Evolutionary conservation across 192 early-diverging fungal genomes (phyloP).

Genomic region (Rhizoclosmatium sp.): DNA sequence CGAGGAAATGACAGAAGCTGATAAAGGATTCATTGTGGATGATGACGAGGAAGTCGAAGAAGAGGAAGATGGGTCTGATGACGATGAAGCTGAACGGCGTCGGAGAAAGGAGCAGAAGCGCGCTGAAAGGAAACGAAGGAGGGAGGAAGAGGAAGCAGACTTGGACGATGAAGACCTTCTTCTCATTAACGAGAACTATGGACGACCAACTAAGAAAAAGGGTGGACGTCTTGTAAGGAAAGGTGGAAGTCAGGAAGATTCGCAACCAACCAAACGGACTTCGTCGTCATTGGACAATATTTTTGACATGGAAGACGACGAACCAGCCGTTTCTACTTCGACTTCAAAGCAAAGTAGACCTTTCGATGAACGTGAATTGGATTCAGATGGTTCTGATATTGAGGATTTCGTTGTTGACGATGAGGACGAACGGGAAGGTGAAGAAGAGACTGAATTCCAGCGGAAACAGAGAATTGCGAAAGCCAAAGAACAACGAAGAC

Average conservation of each 20-base stretch:
- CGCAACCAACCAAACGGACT: neutral
- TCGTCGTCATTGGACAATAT: slow-evolving; percentile 72
- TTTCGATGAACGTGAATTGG: neutral
- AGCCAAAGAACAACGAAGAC: slow-evolving; percentile 26
- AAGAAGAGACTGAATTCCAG: slow-evolving; percentile 34
- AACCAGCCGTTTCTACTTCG: slow-evolving; percentile 28
- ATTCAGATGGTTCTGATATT: slow-evolving; percentile 38
- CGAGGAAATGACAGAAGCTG: slow-evolving; percentile 59
- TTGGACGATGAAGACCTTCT: slow-evolving; percentile 94
- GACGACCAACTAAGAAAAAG: slow-evolving; percentile 50
- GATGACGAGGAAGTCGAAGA: slow-evolving; percentile 59
- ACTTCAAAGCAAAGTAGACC: slow-evolving; percentile 24
- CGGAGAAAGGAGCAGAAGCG: slow-evolving; percentile 28
- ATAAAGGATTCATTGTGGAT: slow-evolving; percentile 62
- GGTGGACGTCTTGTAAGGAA: slow-evolving; percentile 36
- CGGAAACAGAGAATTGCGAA: slow-evolving; percentile 12
- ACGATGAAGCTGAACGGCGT: slow-evolving; percentile 51
- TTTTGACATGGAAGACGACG: slow-evolving; percentile 71
- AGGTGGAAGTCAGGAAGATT: neutral
- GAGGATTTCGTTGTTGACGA: slow-evolving; percentile 43
- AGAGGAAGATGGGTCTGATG: slow-evolving; percentile 59
- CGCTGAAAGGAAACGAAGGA: slow-evolving; percentile 66
- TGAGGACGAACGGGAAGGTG: slow-evolving; percentile 49
- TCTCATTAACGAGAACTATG: slow-evolving; percentile 87
- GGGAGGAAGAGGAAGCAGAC: slow-evolving; percentile 67